Evolutionary conservation across 2,329 filamentous ascomycete species (phyloP), one percentile per base, ranked within the genome.

Genomic region (Taxawa tesnikishii): DNA sequence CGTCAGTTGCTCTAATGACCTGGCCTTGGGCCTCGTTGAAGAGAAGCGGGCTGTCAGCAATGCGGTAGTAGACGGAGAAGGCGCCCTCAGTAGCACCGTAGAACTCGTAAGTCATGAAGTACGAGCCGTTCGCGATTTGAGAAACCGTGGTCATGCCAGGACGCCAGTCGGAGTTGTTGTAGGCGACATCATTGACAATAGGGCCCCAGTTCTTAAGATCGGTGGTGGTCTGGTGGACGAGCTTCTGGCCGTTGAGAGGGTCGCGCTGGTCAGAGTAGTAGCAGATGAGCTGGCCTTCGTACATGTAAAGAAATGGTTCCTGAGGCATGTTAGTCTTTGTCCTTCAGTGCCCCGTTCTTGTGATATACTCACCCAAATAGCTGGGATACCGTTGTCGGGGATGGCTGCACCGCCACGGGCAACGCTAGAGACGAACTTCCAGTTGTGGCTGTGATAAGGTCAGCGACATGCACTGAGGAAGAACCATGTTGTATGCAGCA

Each of bases 241-340:
- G 62, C 47, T 81, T 79, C 53, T 83, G 78, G 12, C 77, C 78
- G 46, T 82, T 62, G 1, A 48, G 38, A 40, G 73, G 65, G 39
- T 75, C 75, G 21, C 78, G 68, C 49, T 83, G 79, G 51, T 83
- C 79, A 2, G 76, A 75, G 58, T 82, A 83, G 60, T 79, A 83
- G 44, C 67, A 60, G 21, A 82, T 65, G 12, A 83, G 55, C 31
- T 70, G 60, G 32, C 69, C 63, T 34, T 78, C 55, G 49, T 75
- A 65, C 27, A 66, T 59, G 49, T 67, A 65, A 26, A 83, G 54
- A 50, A 78, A 81, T 0, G 79, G 79, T 50, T 83, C 79, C 19
- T 23, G n/a, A n/a, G 8, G n/a, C n/a, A n/a, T n/a, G n/a, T n/a
- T n/a, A n/a, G n/a, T n/a, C n/a, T n/a, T n/a, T n/a, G n/a, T n/a